phyloP scores from a whole-genome alignment of 352 stramenopile species.

The Thalassiosira pacifica region DNA sequence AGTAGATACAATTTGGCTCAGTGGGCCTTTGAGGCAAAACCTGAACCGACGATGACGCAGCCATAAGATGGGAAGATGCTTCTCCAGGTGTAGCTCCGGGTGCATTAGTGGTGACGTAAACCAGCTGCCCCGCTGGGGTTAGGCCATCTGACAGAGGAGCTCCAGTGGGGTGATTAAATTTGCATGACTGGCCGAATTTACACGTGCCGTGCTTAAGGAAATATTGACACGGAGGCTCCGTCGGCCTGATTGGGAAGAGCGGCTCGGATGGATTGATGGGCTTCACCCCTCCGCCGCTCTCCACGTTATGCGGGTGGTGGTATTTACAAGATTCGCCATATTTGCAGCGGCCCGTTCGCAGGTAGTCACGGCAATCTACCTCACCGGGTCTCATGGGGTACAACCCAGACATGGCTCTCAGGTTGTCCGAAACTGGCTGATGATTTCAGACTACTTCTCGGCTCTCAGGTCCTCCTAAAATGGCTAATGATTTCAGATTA shows the following conservation, averaged over 20 bases:
- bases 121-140: constrained; percentile 23
- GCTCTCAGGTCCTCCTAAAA: no score
- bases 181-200: constrained; percentile 87
- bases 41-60: constrained; percentile 36
- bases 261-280: constrained; percentile 76
- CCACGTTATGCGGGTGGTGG: constrained; percentile 83
- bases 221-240: constrained; percentile 85
- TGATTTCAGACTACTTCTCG: no score
- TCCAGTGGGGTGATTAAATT: constrained; percentile 82
- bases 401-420: constrained; percentile 23
- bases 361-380: constrained; percentile 83
- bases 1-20: constrained; percentile 87
- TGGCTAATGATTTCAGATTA: no score
- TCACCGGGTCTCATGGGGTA: constrained; percentile 68
- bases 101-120: constrained; percentile 38
- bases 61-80: constrained; percentile 41
- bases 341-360: constrained; percentile 86
- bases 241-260: constrained; percentile 76
- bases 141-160: not conserved
- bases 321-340: constrained; percentile 88
- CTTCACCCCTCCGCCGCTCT: constrained; percentile 82
- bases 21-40: constrained; percentile 77
- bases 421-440: no score
- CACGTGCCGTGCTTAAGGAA: constrained; percentile 87
- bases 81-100: constrained; percentile 38